A percentile compares a stretch with the other conserved stretches of the same genome.
Conservation (phyloP, 805 yeast genomes). For the Candida namnaoensis region DNA sequence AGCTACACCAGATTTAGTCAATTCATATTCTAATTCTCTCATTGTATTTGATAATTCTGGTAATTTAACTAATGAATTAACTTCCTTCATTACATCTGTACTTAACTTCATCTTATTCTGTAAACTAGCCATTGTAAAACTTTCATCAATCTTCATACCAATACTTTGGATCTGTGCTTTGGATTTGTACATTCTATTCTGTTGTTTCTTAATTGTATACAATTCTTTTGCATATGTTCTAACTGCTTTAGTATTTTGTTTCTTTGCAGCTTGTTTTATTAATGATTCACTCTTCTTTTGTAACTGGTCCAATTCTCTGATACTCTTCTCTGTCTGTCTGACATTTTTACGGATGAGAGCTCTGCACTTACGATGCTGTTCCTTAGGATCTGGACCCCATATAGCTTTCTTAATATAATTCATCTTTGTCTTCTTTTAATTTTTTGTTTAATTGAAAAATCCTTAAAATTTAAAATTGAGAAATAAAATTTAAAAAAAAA, state of each 20-base stretch:
- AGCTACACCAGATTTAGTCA: constrained; percentile 78
- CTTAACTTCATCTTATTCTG: constrained; percentile 76
- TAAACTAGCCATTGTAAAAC: constrained; percentile 75
- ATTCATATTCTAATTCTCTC: constrained; percentile 79
- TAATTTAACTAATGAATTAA: constrained; percentile 64
- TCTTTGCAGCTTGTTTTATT: constrained; percentile 67
- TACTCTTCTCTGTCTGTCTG: constrained; percentile 66
- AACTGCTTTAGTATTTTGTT: constrained; percentile 70
- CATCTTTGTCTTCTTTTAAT: constrained; percentile 35
- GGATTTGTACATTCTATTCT: constrained; percentile 64
- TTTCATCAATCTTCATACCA: constrained; percentile 84
- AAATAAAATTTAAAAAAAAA: too few species aligned
- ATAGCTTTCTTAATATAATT: constrained; percentile 78
- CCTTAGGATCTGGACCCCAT: constrained; percentile 97
- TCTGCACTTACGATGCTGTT: constrained; percentile 72
- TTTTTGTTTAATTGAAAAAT: too few species aligned
- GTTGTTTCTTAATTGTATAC: constrained; percentile 63
- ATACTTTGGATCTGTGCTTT: constrained; percentile 83
- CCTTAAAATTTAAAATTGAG: too few species aligned
- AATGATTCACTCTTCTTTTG: constrained; percentile 72
- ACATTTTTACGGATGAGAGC: constrained; percentile 74
- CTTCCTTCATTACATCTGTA: constrained; percentile 81
- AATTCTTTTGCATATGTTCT: constrained; percentile 77
- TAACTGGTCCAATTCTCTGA: constrained; percentile 51
- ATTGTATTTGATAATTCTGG: constrained; percentile 79